Conservation (phyloP, 176 grass and related monocot genomes). For the Pharus latifolius region DNA sequence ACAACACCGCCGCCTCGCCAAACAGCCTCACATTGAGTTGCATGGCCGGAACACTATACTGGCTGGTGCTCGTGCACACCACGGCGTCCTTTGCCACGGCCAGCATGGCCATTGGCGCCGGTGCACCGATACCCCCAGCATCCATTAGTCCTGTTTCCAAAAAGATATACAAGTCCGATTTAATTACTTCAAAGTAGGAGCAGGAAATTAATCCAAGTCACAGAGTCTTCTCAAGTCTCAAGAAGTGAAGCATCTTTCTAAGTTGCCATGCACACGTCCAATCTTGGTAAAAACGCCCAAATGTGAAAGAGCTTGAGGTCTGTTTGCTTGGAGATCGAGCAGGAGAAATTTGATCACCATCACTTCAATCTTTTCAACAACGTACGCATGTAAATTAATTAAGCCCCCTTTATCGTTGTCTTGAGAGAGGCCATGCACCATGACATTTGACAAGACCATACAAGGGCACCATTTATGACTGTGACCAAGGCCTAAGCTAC, state of each 20-base stretch:
- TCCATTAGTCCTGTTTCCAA: conserved; percentile 27
- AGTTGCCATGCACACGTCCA: conserved; percentile 61
- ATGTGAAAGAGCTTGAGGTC: neutral
- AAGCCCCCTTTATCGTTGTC: neutral
- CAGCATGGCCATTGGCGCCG: neutral
- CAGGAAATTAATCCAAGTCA: conserved; percentile 22
- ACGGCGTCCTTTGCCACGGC: neutral
- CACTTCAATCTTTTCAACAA: conserved; percentile 36
- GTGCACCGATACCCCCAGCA: neutral
- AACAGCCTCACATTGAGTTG: conserved; percentile 30
- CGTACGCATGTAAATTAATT: conserved; percentile 33
- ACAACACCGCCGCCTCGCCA: conserved; percentile 33
- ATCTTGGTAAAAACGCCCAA: conserved; percentile 39
- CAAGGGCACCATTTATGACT: conserved; percentile 14
- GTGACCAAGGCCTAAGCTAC: neutral
- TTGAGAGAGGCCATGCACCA: neutral
- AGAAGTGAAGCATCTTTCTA: neutral
- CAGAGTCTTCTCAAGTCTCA: neutral
- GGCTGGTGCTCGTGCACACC: neutral
- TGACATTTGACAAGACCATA: conserved; percentile 21
- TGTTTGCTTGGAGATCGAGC: neutral
- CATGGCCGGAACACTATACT: conserved; percentile 30
- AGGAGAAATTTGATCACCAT: neutral
- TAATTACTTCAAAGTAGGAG: no score
- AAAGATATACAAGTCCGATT: no score